Evolutionary conservation across 805 yeast species (phyloP), one percentile per base, ranked within the genome.

Genomic region (Nakazawaea siamensis): DNA sequence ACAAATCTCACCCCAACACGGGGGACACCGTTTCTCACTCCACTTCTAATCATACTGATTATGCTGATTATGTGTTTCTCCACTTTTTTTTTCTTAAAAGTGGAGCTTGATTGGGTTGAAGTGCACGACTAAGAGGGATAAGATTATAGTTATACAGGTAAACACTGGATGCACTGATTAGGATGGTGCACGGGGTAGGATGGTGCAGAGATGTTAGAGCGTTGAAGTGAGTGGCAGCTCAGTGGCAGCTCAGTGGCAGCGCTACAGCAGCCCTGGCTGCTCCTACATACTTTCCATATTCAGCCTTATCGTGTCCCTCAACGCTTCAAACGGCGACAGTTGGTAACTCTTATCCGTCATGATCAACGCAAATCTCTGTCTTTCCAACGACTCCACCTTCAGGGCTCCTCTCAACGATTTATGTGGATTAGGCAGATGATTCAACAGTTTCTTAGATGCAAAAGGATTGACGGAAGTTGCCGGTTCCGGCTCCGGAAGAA

Each of bases 271-370:
- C n/a, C n/a, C n/a, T n/a, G n/a, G n/a, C n/a, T n/a, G n/a, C 27
- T 24, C 11, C 17, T 27, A 11, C 7, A 27, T 14, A 7, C 15
- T 27, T 9, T 27, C 29, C 18, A 27, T 27, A 12, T 57, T 52
- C 11, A 46, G 50, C 40, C 58, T 55, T 27, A 74, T 73, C n/a
- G 79, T 77, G 33, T 68, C 70, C 49, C 70, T 76, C 44, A 84
- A 61, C 3, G 87, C 71, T 26, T 65, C 66, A 49, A 83, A 82
- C 2, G 88, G 85, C 24, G 73, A 68, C 35, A 60, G 53, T 55
- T 76, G 68, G 45, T 78, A 80, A 18, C 57, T 54, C 25, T 64
- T 52, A 46, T 78, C 73, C 34, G 66, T 67, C 39, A 84, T 55
- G 4, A 81, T 73, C 26, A 62, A 55, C 12, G 66, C 70, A 50